Base-by-base conservation (phyloP, 2,329 filamentous ascomycete species). In the Epichloe scottii region DNA sequence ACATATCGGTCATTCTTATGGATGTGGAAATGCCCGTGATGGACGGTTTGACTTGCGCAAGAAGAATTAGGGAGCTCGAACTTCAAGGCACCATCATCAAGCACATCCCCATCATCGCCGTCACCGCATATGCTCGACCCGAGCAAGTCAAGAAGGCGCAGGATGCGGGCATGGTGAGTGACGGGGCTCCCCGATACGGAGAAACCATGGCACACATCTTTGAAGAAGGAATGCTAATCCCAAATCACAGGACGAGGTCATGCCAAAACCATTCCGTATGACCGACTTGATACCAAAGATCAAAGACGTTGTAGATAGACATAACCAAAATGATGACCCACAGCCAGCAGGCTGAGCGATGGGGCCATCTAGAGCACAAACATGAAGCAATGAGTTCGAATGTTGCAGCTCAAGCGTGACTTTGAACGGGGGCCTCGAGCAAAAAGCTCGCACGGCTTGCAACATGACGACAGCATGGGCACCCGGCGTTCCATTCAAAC, bases 21-120 rank as follows among this genome's bases (percentile, higher is more conserved):
- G 86, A 90, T 60, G 72, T 89, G 47, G 85, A 89, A 60, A 89
- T 89, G 86, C 86, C 86, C 1, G 75, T 89, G 41, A 89, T 89
- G 85, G 84, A 90, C 59, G 86, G 86, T 38, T 77, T 86, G 63
- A 84, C 84, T 2, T 88, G 85, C 55, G 80, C 85, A n/a, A 73
- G 75, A 40, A 77, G 72, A 53, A 89, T 91, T 49, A 76, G 87
- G 21, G 75, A 83, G 54, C 69, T 86, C 17, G 84, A 89, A 62
- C 68, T 68, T 46, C 71, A 78, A 48, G 79, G 80, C 30, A 76
- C 73, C 34, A 76, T 86, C 43, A 70, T 74, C n/a, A 69, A 72
- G 44, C 84, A 87, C 59, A 78, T 87, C 12, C 84, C 84, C 2
- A 85, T 87, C 57, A 85, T 88, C 58, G 84, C 82, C n/a, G 84